Percentiles rank a stretch among this genome's conserved stretches.
Conservation (phyloP, 2,329 filamentous ascomycete species). For the Xylariaceae sp. region DNA sequence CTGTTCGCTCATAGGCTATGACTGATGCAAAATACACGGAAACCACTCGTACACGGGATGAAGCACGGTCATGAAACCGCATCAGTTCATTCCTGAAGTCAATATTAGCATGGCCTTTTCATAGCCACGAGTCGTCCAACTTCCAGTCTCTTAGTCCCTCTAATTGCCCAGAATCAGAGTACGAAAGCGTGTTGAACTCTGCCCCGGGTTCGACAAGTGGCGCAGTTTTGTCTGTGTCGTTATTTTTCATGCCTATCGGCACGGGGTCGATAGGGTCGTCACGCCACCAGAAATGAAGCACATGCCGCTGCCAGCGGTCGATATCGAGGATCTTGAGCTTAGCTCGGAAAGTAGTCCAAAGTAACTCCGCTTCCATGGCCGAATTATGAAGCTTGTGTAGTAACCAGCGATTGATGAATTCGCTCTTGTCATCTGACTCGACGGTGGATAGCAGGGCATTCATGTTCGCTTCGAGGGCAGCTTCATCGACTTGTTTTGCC, state of each 20-base stretch:
- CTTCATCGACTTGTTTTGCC: conserved; percentile 36
- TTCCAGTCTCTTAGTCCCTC: conserved; percentile 23
- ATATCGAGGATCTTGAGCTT: conserved; percentile 34
- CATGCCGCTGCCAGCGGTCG: conserved; percentile 41
- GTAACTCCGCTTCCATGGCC: conserved; percentile 42
- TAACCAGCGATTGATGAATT: conserved; percentile 51
- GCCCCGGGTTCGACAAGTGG: conserved; percentile 14
- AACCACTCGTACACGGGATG: too few species aligned
- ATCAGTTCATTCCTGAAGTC: background rate
- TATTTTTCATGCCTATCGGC: conserved; percentile 14
- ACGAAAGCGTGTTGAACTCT: conserved; percentile 12
- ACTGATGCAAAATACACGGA: too few species aligned
- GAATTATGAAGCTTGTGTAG: conserved; percentile 48
- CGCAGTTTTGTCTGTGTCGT: conserved; percentile 21
- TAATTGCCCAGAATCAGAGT: conserved; percentile 26
- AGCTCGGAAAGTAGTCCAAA: conserved; percentile 38
- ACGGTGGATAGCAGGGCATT: conserved; percentile 37
- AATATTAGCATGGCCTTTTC: background rate
- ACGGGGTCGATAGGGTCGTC: conserved; percentile 33
- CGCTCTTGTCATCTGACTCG: conserved; percentile 37
- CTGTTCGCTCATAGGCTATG: too few species aligned
- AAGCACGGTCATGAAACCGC: background rate
- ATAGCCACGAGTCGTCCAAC: conserved; percentile 21
- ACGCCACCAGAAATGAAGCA: conserved; percentile 39
- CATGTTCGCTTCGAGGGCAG: conserved; percentile 48